A percentile compares a stretch with the other conserved stretches of the same genome.
phyloP scores from a whole-genome alignment of 495 filamentous ascomycete species.

The Trichoderma orchidacearum region DNA sequence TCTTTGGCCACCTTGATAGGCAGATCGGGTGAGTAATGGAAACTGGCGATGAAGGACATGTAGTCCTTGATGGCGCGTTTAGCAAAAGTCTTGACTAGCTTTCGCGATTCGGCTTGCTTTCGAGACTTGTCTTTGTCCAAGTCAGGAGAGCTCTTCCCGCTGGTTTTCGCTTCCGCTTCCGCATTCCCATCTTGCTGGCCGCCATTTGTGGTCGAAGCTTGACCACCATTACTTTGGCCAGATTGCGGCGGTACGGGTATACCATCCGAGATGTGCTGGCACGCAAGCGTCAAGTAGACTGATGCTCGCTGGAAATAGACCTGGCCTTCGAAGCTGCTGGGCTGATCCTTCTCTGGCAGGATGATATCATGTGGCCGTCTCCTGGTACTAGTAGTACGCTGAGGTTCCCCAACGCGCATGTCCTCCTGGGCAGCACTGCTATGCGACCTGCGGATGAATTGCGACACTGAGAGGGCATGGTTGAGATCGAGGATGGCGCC shows the following conservation, averaged over 20 bases:
- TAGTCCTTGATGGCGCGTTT: constrained; percentile 64
- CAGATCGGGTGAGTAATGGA: constrained; percentile 64
- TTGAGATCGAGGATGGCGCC: constrained; percentile 57
- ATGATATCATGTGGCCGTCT: constrained; percentile 38
- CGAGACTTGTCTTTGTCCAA: constrained; percentile 26
- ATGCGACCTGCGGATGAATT: constrained; percentile 33
- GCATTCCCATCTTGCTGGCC: neutral
- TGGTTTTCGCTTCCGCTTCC: constrained; percentile 4
- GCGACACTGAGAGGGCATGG: constrained; percentile 43
- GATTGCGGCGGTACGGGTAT: constrained; percentile 14
- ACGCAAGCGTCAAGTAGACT: constrained; percentile 59
- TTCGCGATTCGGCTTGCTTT: constrained; percentile 43
- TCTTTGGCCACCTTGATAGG: constrained; percentile 50
- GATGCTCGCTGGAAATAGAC: constrained; percentile 63
- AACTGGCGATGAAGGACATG: constrained; percentile 49
- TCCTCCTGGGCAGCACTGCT: constrained; percentile 21
- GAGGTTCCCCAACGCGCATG: constrained; percentile 18
- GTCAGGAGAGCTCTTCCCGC: constrained; percentile 8
- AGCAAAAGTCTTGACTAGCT: constrained; percentile 52
- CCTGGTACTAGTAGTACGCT: constrained; percentile 12
- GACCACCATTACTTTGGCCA: neutral
- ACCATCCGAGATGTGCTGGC: constrained; percentile 43
- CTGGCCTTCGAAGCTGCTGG: constrained; percentile 57
- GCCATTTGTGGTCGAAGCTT: neutral
- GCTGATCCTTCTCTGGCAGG: constrained; percentile 54